Evolutionary conservation across 2,329 filamentous ascomycete species (phyloP).

Genomic region (Rutstroemia sp.): DNA sequence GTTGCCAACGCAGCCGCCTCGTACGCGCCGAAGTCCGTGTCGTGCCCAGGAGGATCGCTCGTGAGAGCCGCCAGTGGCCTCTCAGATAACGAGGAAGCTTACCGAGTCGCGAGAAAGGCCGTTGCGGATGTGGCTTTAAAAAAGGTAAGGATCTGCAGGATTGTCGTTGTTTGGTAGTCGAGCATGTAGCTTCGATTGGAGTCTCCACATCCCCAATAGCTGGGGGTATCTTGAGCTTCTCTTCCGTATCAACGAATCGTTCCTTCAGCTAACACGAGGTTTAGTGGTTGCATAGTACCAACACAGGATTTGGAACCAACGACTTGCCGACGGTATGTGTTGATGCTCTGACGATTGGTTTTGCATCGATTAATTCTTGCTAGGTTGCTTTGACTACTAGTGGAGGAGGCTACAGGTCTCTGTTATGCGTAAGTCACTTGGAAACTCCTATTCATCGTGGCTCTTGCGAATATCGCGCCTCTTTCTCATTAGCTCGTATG

Average conservation of each 20-base stretch:
- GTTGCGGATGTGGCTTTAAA: conserved; percentile 33
- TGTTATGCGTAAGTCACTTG: conserved; percentile 17
- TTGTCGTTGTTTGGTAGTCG: background rate
- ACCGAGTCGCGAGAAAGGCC: conserved; percentile 32
- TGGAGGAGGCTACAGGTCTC: conserved; percentile 27
- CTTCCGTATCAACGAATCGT: too few species aligned
- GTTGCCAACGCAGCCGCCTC: conserved; percentile 1
- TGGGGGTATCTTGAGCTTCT: too few species aligned
- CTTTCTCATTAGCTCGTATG: background rate
- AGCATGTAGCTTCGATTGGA: too few species aligned
- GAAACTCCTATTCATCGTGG: too few species aligned
- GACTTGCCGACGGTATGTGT: conserved; percentile 31
- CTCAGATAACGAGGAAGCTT: conserved; percentile 32
- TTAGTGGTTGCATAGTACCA: conserved; percentile 23
- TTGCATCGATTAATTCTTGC: background rate
- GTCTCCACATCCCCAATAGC: too few species aligned
- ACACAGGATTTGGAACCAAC: conserved; percentile 28
- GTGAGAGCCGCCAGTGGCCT: conserved; percentile 33
- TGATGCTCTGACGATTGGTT: background rate
- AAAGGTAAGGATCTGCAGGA: conserved; percentile 8
- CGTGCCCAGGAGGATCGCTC: conserved; percentile 33
- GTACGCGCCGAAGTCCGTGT: conserved; percentile 31
- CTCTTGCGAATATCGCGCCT: background rate
- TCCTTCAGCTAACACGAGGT: background rate
- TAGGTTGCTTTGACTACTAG: conserved; percentile 33